phyloP scores from a whole-genome alignment of 148 eudicot genomes.

The Rhododendron griersonianum region DNA sequence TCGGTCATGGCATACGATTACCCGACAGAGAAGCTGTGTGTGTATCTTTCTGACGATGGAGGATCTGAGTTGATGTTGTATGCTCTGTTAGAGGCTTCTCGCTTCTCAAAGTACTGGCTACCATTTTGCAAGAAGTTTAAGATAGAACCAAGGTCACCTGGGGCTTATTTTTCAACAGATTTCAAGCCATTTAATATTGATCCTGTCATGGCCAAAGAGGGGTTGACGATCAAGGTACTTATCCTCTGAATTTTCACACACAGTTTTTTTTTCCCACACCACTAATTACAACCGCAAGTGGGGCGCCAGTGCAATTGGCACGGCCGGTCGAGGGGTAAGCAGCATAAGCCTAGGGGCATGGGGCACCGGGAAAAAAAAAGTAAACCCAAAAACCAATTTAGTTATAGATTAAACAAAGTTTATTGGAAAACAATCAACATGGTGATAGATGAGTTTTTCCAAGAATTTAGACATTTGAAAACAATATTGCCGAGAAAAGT shows the following conservation, averaged over 20 bases:
- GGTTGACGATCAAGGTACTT: constrained; percentile 13
- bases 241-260: not conserved
- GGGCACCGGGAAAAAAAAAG: too few species aligned
- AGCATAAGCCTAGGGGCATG: too few species aligned
- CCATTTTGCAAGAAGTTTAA: constrained; percentile 22
- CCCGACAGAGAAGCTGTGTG: constrained; percentile 17
- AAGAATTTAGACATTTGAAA: too few species aligned
- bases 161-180: constrained; percentile 9
- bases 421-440: too few species aligned
- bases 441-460: too few species aligned
- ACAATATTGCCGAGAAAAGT: too few species aligned
- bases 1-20: constrained; percentile 17
- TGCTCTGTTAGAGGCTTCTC: constrained; percentile 18
- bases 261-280: not conserved
- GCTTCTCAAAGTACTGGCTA: constrained; percentile 13
- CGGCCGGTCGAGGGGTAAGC: too few species aligned
- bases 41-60: constrained; percentile 21
- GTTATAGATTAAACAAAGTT: too few species aligned
- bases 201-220: not conserved
- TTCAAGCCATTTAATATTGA: not conserved
- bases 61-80: constrained; percentile 18
- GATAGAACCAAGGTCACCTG: constrained; percentile 11
- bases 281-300: not conserved
- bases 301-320: too few species aligned
- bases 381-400: too few species aligned